phyloP scores from a whole-genome alignment of 768 basidiomycete species.

The Leccinum longicurvipes region DNA sequence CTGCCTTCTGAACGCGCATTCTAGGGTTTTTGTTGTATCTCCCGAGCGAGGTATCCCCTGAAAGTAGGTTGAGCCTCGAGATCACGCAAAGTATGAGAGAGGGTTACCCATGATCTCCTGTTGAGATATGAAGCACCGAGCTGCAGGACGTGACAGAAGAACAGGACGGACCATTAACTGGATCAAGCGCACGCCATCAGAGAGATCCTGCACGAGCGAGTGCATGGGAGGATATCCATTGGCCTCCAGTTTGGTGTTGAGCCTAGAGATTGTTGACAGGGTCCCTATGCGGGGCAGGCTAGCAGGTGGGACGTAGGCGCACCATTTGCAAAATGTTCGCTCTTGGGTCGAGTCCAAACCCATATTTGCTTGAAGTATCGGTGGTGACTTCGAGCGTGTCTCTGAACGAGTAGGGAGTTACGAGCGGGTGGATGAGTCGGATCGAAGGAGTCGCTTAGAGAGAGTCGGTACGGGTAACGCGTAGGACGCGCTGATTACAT shows the following conservation, averaged over 20 bases:
- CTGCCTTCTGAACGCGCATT: slow-evolving; percentile 95
- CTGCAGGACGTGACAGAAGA: background rate
- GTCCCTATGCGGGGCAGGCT: background rate
- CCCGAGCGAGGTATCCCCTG: slow-evolving; percentile 91
- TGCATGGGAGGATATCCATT: slow-evolving; percentile 84
- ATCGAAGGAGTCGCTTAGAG: no score
- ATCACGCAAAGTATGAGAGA: slow-evolving; percentile 1
- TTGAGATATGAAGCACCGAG: background rate
- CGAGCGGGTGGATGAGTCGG: background rate
- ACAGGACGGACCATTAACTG: slow-evolving; percentile 75
- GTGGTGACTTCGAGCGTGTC: no score
- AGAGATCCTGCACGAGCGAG: slow-evolving; percentile 86
- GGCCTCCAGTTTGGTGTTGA: slow-evolving; percentile 91
- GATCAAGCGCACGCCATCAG: slow-evolving; percentile 92
- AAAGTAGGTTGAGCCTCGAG: slow-evolving; percentile 7
- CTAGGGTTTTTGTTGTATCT: slow-evolving; percentile 86
- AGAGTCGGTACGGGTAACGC: no score
- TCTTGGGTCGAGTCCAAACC: slow-evolving; percentile 57
- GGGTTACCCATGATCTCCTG: slow-evolving; percentile 94
- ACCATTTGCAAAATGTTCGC: slow-evolving; percentile 93
- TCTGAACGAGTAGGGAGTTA: background rate
- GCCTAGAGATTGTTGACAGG: slow-evolving; percentile 46
- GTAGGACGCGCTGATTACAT: slow-evolving; percentile 21
- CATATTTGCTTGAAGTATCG: slow-evolving; percentile 15
- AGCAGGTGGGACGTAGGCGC: slow-evolving; percentile 4